A percentile compares a stretch with the other conserved stretches of the same genome.
Conservation (phyloP, 805 yeast genomes). For the Candida sonorensis region DNA sequence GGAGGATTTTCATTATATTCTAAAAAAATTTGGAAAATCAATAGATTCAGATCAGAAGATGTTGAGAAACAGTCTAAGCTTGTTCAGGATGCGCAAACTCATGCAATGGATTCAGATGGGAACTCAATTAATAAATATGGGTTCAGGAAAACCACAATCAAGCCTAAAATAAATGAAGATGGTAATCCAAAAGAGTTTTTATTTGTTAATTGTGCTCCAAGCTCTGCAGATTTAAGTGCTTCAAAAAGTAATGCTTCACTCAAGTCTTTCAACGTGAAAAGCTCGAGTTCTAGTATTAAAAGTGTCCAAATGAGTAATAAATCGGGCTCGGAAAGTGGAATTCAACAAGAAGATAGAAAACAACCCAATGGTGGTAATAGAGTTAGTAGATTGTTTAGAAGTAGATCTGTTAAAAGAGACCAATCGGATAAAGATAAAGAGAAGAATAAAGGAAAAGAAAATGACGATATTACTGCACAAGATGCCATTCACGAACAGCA, state of each 20-base stretch:
- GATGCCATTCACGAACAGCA: too few species aligned
- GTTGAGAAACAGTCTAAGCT: constrained; percentile 27
- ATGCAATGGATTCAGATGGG: constrained; percentile 10
- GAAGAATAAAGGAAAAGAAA: background rate
- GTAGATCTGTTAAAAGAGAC: constrained; percentile 11
- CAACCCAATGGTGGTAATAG: constrained; percentile 7
- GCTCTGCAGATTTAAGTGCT: background rate
- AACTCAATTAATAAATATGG: constrained; percentile 21
- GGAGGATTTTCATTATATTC: constrained; percentile 10
- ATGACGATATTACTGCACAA: background rate
- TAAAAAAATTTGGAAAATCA: constrained; percentile 25
- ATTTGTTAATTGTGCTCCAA: constrained; percentile 27
- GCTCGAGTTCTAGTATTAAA: too few species aligned
- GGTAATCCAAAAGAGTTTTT: constrained; percentile 27
- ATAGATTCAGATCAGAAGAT: constrained; percentile 25
- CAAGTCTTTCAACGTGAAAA: constrained; percentile 3
- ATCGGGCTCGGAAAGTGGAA: too few species aligned
- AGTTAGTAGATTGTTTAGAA: constrained; percentile 16
- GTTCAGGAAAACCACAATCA: constrained; percentile 19
- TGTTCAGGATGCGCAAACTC: constrained; percentile 20
- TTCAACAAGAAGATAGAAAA: constrained; percentile 6
- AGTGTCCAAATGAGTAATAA: too few species aligned
- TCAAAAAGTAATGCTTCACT: background rate
- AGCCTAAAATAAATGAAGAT: constrained; percentile 26
- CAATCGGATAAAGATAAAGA: constrained; percentile 2